phyloP scores from a whole-genome alignment of 2,329 filamentous ascomycete species.

The Pseudogymnoascus sp. region DNA sequence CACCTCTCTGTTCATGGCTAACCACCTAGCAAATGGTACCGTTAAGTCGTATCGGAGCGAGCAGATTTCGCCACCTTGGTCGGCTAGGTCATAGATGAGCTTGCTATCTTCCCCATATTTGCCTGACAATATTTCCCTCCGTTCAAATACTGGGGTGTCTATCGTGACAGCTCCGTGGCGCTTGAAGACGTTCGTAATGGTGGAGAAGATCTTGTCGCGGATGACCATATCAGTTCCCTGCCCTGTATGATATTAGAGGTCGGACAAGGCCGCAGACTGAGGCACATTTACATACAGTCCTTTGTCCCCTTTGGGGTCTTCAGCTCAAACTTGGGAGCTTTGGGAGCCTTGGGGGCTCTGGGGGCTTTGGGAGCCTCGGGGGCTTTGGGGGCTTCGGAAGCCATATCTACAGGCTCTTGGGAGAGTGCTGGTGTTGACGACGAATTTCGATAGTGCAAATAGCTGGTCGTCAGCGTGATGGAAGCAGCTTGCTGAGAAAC shows the following conservation, averaged over 20 bases:
- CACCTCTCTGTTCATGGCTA: slow-evolving; percentile 77
- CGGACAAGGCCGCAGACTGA: neutral
- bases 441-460: neutral
- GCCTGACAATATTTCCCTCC: slow-evolving; percentile 77
- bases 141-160: slow-evolving; percentile 78
- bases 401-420: neutral
- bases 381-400: slow-evolving; percentile 3
- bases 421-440: neutral
- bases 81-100: slow-evolving; percentile 82
- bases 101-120: slow-evolving; percentile 93
- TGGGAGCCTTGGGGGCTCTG: slow-evolving; percentile 25
- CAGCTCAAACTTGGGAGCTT: slow-evolving; percentile 54
- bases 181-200: slow-evolving; percentile 74
- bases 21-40: slow-evolving; percentile 84
- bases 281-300: slow-evolving; percentile 52
- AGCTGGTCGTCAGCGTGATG: neutral
- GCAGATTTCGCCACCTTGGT: slow-evolving; percentile 80
- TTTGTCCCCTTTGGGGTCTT: slow-evolving; percentile 90
- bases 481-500: neutral
- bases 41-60: slow-evolving; percentile 83
- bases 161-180: slow-evolving; percentile 73
- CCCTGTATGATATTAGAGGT: slow-evolving; percentile 37
- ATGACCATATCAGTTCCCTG: slow-evolving; percentile 71
- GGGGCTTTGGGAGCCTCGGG: neutral
- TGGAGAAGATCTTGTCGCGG: slow-evolving; percentile 70